phyloP scores from a whole-genome alignment of 108 stramenopile genomes.

The Halocafeteria seosinensis region DNA sequence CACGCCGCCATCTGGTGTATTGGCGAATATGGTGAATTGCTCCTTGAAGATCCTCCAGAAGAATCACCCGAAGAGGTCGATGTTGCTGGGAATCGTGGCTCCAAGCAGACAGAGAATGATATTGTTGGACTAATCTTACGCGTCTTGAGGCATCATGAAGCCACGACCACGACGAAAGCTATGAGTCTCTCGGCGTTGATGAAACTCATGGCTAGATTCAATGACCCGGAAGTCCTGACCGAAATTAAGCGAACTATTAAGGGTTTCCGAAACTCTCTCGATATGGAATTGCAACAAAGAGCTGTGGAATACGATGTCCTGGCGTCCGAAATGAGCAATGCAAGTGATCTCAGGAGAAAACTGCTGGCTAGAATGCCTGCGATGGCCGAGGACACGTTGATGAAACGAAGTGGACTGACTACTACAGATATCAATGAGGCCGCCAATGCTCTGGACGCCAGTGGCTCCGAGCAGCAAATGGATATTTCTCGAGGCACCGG shows the following conservation, averaged over 20 bases:
- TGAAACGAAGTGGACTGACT: neutral
- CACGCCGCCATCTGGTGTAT: constrained; percentile 83
- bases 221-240: constrained; percentile 26
- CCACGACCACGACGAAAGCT: constrained; percentile 51
- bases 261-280: neutral
- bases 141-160: constrained; percentile 49
- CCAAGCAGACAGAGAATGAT: constrained; percentile 38
- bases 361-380: neutral
- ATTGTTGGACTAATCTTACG: constrained; percentile 51
- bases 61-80: neutral
- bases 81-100: neutral
- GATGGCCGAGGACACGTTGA: neutral
- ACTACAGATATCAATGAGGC: neutral
- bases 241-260: neutral
- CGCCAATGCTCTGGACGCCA: too few species aligned
- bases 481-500: too few species aligned
- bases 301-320: neutral
- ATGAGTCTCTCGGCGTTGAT: constrained; percentile 62
- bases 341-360: neutral
- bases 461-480: too few species aligned
- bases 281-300: neutral
- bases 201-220: constrained; percentile 63
- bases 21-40: constrained; percentile 61
- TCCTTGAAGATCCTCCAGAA: constrained; percentile 44
- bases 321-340: neutral